phyloP scores from a whole-genome alignment of 1,284 basidiomycete species.

The Stygiomarasmius scandens region DNA sequence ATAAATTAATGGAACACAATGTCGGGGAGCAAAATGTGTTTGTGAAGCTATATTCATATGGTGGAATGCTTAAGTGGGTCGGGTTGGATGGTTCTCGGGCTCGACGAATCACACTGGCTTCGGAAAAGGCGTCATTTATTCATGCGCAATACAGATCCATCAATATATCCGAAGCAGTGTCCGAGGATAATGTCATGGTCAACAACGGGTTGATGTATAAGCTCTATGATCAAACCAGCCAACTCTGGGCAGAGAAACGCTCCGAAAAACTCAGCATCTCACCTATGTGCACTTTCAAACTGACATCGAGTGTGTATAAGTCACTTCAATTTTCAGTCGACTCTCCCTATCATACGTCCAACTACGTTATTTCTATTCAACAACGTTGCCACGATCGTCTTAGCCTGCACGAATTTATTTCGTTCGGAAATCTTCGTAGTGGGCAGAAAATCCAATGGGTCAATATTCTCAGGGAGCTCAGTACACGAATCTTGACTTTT shows the following conservation, averaged over 20 bases:
- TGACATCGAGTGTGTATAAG: slow-evolving; percentile 36
- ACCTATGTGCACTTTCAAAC: slow-evolving; percentile 20
- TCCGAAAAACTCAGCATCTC: slow-evolving; percentile 12
- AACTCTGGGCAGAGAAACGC: slow-evolving; percentile 16
- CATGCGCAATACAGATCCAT: slow-evolving; percentile 36
- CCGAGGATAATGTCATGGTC: slow-evolving; percentile 23
- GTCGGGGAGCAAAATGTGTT: no score
- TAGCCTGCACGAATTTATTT: slow-evolving; percentile 44
- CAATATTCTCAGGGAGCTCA: slow-evolving; percentile 47
- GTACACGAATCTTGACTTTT: slow-evolving; percentile 38
- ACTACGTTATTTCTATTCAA: slow-evolving; percentile 46
- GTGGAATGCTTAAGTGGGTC: slow-evolving; percentile 1
- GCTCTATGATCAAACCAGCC: slow-evolving; percentile 17
- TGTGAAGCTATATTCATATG: slow-evolving; percentile 11
- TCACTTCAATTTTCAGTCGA: slow-evolving; percentile 39
- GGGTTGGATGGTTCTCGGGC: slow-evolving; percentile 5
- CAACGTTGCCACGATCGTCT: slow-evolving; percentile 37
- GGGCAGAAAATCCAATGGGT: slow-evolving; percentile 50
- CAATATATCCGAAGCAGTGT: slow-evolving; percentile 20
- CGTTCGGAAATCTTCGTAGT: slow-evolving; percentile 45
- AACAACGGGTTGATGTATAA: slow-evolving; percentile 30
- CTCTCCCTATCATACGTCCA: slow-evolving; percentile 41
- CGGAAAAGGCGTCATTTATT: slow-evolving; percentile 41
- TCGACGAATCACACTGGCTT: slow-evolving; percentile 36
- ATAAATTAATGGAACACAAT: no score